Evolutionary conservation across 306 rosid species (phyloP).

Genomic region (barrel medic (Medicago truncatula)): MtrunA17r5.0-ANR NC_053046.1:40397001-40397500

Average conservation of each 20-base stretch:
- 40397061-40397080: too few species aligned
- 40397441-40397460: slow-evolving; percentile 99
- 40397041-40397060: too few species aligned
- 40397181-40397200: not conserved
- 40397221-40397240: slow-evolving; percentile 61
- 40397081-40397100: too few species aligned
- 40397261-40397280: slow-evolving; percentile 99
- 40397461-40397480: slow-evolving; percentile 97
- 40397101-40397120: too few species aligned
- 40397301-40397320: slow-evolving; percentile 80
- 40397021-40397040: too few species aligned
- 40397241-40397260: slow-evolving; percentile 98
- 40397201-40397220: too few species aligned
- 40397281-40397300: slow-evolving; percentile 81
- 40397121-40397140: too few species aligned
- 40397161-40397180: not conserved
- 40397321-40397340: slow-evolving; percentile 92
- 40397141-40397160: too few species aligned
- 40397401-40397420: slow-evolving; percentile 33
- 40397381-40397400: slow-evolving; percentile 12
- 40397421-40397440: slow-evolving; percentile 97
- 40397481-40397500: slow-evolving; percentile 65
- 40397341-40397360: slow-evolving; percentile 55
- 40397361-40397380: not conserved
- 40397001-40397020: too few species aligned